Evolutionary conservation across 176 grass and related monocot genomes (phyloP), one percentile per base, ranked within the genome.

Genomic region (Juncus effusus): DNA sequence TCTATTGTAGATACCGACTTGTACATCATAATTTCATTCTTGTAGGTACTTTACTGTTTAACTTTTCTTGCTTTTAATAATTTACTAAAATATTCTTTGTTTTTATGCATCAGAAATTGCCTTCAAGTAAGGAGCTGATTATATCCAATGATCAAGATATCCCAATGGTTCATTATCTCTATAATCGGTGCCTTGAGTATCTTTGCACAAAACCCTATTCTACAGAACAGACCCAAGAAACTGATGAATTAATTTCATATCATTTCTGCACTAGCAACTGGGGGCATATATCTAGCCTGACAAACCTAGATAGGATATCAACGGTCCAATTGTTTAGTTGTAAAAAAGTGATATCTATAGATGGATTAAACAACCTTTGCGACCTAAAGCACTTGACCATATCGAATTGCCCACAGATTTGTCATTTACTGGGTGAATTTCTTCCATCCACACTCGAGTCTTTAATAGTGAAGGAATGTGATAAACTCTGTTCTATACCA

Each of bases 141-240:
- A 60, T 60, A 60, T 60, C 56, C 5, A 15, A 60, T 60, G 56
- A 15, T 45, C 42, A 45, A 60, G 19, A 60, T 13, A 15, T 60
- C 56, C 56, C 56, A 60, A 19, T 35, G 13, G 13, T 60, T 3
- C n/a, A 2, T 35, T 60, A 60, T 60, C 56, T 45, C 7, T 7
- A 16, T 14, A 35, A 60, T 3, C 3, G 8, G 56, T 60, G 15
- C 56, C 13, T 15, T 0, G 11, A 14, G 19, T 60, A 60, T 35
- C 11, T 60, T 14, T 60, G 56, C 56, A 60, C 6, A 60, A 60
- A 60, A 60, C 56, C 56, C 15, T 35, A 60, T 60, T 60, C 7
- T 60, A 13, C 0, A 3, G 13, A 4, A 16, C 56, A 60, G 7
- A 7, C 13, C 6, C 56, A 15, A 60, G 56, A 60, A 14, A 28